These are phyloP conservation scores for Annulohypoxylon nitens DNA, from an alignment of 495 filamentous ascomycete species.

Conservation along the genomic window DNA sequence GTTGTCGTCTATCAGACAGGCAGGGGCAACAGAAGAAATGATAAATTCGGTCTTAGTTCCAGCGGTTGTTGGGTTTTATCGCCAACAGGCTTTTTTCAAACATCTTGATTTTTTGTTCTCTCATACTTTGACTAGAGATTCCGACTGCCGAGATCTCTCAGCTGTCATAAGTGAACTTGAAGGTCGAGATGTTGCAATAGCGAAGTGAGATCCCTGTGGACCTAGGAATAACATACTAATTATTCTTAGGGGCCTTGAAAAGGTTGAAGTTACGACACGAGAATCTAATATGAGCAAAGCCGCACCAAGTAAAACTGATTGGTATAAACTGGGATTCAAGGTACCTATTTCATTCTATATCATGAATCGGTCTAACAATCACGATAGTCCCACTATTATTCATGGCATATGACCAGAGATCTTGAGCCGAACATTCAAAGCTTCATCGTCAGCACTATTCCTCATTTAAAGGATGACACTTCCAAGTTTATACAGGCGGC, in stretches of 20 bases:
- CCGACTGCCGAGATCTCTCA: background rate
- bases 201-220: background rate
- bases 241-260: background rate
- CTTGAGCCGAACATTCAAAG: background rate
- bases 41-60: background rate
- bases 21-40: background rate
- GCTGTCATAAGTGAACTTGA: background rate
- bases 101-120: background rate
- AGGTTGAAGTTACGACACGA: background rate
- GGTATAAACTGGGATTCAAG: background rate
- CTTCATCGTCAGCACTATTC: background rate
- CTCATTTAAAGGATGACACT: background rate
- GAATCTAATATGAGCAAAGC: background rate
- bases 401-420: background rate
- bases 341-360: background rate
- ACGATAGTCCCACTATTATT: background rate
- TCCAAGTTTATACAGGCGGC: background rate
- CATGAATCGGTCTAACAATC: background rate
- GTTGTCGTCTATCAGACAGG: background rate
- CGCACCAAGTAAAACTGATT: background rate
- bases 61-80: background rate
- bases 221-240: background rate
- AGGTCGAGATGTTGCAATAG: background rate
- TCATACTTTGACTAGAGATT: background rate
- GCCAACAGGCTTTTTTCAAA: background rate